Evolutionary conservation across 768 basidiomycete genomes (phyloP), one percentile per base, ranked within the genome.

Genomic region (Chlorophyllum brunneum): DNA sequence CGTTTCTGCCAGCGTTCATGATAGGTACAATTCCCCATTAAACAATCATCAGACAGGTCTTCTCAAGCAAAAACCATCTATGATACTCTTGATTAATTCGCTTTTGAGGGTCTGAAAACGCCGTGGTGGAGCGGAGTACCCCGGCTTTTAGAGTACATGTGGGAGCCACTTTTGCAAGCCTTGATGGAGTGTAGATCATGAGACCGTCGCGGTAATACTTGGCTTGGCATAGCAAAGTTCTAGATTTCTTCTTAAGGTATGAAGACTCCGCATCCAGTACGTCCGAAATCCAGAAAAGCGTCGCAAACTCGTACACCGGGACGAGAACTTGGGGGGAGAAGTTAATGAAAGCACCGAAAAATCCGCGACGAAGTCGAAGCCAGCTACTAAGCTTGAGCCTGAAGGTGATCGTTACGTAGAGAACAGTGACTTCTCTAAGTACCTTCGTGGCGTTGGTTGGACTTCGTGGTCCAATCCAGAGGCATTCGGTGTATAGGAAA

Each of bases 71-170:
- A 26, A 30, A 39, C 38, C 16, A 13, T 10, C n/a, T 13, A 23
- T 23, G 20, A 15, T 26, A 26, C 41, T 51, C 50, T 22, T 51
- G 49, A 51, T 51, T 36, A 24, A 51, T 42, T 42, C 23, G 31
- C 9, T 42, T 8, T 33, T 8, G 24, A 24, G 33, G 41, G 31
- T 29, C 2, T 33, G 29, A 26, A 22, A 43, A 30, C 50, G 22
- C 41, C 31, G 40, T 44, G 15, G 40, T 24, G 16, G 41, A 30
- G 39, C 16, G 31, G 29, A 24, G 31, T 36, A 16, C 23, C 20
- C 20, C 5, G 18, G 15, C 2, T 42, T 3, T 42, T 24, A 10
- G 7, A 4, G 23, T 22, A n/a, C n/a, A n/a, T 23, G 22, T 22
- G 40, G 22, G 40, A 5, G 22, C 18, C 22, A 26, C 13, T 42